Evolutionary conservation across 2,329 filamentous ascomycete species (phyloP).

Genomic region (Trichophyton mentagrophytes): DNA sequence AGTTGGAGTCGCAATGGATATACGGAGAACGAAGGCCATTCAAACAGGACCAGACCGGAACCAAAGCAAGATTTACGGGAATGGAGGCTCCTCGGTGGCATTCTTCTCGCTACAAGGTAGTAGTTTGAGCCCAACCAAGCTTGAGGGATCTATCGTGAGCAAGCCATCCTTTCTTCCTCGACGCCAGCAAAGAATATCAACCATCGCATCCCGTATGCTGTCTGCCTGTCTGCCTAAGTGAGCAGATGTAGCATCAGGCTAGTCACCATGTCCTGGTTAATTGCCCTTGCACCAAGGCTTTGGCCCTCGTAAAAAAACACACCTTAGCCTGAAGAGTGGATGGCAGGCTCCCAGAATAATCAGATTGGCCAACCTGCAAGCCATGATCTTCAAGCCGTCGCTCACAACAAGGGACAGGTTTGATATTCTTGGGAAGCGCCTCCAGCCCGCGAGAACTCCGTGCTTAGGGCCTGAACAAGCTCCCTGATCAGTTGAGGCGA

Average conservation of each 20-base stretch:
- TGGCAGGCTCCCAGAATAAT: neutral
- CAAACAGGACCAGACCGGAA: neutral
- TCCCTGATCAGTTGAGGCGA: neutral
- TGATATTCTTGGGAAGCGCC: neutral
- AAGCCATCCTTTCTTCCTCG: neutral
- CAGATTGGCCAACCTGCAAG: neutral
- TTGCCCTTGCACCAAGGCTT: neutral
- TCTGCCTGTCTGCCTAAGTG: too few species aligned
- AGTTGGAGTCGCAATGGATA: neutral
- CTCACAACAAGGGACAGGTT: neutral
- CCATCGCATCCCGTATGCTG: neutral
- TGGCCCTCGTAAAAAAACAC: neutral
- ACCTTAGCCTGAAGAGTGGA: neutral
- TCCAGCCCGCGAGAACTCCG: neutral
- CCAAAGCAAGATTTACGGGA: neutral
- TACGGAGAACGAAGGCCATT: neutral
- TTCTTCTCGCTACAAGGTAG: neutral
- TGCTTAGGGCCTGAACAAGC: neutral
- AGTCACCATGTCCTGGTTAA: neutral
- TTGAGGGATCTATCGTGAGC: too few species aligned
- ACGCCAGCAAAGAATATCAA: neutral
- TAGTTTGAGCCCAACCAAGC: too few species aligned
- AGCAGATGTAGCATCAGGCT: neutral
- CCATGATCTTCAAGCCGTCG: neutral
- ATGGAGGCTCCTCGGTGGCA: neutral